Conservation (phyloP, 371 early-diverging fungal species). For the Cokeromyces recurvatus region DNA sequence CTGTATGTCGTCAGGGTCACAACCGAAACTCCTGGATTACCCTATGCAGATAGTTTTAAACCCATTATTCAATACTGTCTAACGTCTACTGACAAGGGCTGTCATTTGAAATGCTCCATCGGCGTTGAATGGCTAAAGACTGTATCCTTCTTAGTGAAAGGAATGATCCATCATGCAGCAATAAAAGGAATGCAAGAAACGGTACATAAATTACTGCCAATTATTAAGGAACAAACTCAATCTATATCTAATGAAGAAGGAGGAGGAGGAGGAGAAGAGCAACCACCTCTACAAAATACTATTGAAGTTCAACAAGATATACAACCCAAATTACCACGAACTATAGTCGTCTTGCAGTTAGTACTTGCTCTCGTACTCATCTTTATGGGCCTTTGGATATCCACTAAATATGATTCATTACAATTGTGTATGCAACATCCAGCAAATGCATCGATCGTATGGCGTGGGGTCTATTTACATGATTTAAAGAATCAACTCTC, state of each 20-base stretch:
- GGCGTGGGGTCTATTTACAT: constrained; percentile 36
- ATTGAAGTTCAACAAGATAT: too few relatives aligned
- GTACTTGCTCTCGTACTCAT: too few relatives aligned
- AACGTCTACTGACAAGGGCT: constrained; percentile 31
- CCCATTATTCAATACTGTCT: constrained; percentile 52
- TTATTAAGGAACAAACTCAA: constrained; percentile 1
- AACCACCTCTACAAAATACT: too few relatives aligned
- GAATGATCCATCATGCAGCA: constrained; percentile 37
- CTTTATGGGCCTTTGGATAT: too few relatives aligned
- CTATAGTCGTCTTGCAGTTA: too few relatives aligned
- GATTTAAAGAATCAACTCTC: too few relatives aligned
- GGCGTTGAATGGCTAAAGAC: constrained; percentile 54
- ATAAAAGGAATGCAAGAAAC: constrained; percentile 38
- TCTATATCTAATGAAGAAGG: background rate
- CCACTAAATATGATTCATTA: too few relatives aligned
- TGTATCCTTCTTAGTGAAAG: constrained; percentile 53
- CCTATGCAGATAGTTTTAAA: constrained; percentile 56
- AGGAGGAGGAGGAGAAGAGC: background rate
- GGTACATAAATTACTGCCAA: constrained; percentile 3
- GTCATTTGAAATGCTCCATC: constrained; percentile 39
- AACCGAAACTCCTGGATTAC: constrained; percentile 42
- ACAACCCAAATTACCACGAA: too few relatives aligned
- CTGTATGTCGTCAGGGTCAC: constrained; percentile 31
- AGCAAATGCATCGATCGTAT: background rate
- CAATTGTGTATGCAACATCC: too few relatives aligned